Percentiles rank a stretch among this genome's conserved stretches.
Conservation (phyloP, 345 rosid genomes). For the Camelina hispida region DNA sequence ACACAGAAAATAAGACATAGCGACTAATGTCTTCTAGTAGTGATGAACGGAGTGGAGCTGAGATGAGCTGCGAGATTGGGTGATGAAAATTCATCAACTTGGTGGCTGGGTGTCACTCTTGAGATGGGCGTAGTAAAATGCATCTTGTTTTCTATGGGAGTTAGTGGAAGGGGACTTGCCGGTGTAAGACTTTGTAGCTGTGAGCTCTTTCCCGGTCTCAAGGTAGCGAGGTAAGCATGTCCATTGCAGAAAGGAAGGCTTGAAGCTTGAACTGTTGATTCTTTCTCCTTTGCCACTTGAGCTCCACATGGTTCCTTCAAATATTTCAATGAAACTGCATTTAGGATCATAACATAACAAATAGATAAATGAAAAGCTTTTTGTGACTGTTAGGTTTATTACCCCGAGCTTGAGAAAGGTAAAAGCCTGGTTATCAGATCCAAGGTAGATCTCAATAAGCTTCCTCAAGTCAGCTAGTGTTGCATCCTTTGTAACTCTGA, state of each 20-base stretch:
- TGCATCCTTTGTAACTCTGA: constrained; percentile 61
- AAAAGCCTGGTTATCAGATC: constrained; percentile 58
- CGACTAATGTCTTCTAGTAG: constrained; percentile 48
- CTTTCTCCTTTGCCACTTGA: constrained; percentile 61
- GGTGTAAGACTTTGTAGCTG: constrained; percentile 43
- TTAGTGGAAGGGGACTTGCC: constrained; percentile 55
- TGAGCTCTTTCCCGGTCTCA: constrained; percentile 50
- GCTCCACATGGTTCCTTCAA: constrained; percentile 67
- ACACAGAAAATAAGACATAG: constrained; percentile 26
- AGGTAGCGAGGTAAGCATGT: constrained; percentile 57
- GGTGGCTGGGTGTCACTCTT: constrained; percentile 42
- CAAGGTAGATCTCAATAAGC: constrained; percentile 73
- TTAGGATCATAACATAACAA: constrained; percentile 26
- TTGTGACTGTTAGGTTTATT: constrained; percentile 18
- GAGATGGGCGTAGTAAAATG: constrained; percentile 49
- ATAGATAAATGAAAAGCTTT: constrained; percentile 8
- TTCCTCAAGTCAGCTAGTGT: constrained; percentile 72
- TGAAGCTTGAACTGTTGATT: constrained; percentile 50
- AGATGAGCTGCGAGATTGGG: constrained; percentile 54
- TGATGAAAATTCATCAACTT: constrained; percentile 52
- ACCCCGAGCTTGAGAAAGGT: constrained; percentile 68
- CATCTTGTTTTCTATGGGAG: constrained; percentile 65
- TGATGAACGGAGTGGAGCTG: constrained; percentile 64
- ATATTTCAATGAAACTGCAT: constrained; percentile 15
- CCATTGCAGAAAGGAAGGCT: constrained; percentile 61